Percentiles rank a stretch among this genome's conserved stretches.
These are phyloP conservation scores for Pyrenophora teres DNA, from an alignment of 2,329 filamentous ascomycete genomes.

Conservation along the genomic window DNA sequence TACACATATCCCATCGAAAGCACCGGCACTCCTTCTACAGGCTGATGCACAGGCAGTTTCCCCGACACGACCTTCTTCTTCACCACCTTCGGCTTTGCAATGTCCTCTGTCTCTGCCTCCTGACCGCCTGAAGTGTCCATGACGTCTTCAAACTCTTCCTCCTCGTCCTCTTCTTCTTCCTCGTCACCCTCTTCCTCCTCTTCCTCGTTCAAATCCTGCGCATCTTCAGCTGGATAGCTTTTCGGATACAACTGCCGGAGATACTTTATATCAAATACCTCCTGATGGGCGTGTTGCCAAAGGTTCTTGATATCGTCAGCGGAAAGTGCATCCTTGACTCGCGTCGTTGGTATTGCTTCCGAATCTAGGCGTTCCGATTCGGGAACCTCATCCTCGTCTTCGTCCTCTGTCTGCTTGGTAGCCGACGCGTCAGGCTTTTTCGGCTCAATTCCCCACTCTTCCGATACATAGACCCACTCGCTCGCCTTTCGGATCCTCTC, in stretches of 20 bases:
- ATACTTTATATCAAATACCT: conserved; percentile 26
- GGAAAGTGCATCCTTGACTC: conserved; percentile 23
- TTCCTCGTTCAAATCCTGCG: conserved; percentile 14
- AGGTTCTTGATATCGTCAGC: conserved; percentile 27
- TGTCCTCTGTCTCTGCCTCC: conserved; percentile 6
- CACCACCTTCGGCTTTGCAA: conserved; percentile 9
- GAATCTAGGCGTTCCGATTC: conserved; percentile 15
- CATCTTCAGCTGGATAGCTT: conserved; percentile 7
- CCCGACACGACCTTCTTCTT: conserved; percentile 8
- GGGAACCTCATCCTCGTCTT: conserved; percentile 11
- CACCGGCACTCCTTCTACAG: conserved; percentile 23
- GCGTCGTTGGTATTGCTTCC: conserved; percentile 18
- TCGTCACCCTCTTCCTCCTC: conserved; percentile 18
- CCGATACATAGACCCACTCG: conserved; percentile 37
- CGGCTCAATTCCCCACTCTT: conserved; percentile 36
- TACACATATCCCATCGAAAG: conserved; percentile 30
- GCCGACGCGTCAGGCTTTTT: conserved; percentile 9
- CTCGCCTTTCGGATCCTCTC: conserved; percentile 33
- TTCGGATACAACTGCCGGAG: conserved; percentile 11
- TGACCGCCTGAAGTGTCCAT: conserved; percentile 20
- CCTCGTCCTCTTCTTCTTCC: conserved; percentile 25
- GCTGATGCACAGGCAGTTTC: conserved; percentile 15
- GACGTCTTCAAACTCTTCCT: conserved; percentile 25
- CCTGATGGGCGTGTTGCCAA: conserved; percentile 28
- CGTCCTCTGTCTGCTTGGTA: conserved; percentile 9